Base-by-base conservation (phyloP, 139 green algal genomes). In the Tetradesmus obliquus region DNA sequence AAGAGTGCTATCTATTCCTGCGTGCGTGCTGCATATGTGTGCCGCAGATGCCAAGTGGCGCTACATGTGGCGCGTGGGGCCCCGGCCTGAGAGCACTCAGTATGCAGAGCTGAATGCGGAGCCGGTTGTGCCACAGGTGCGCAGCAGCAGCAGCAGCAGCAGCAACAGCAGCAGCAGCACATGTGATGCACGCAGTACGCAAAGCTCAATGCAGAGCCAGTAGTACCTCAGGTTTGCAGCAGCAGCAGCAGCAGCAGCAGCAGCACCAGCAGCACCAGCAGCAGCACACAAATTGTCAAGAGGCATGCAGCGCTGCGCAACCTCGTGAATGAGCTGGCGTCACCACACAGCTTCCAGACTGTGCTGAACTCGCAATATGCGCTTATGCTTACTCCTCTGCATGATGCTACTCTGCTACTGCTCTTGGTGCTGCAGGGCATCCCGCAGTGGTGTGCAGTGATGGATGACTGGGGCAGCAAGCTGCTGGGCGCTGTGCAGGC, bases 41-140 rank as follows among this genome's bases (percentile, higher is more conserved):
- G 7, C 22, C 12, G 45, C 91, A 94, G 94, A 95, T 85, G 62
- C 92, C 22, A 99, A 99, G 93, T 99, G 97, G 95, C 94, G 98
- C 19, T 99, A 95, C 95, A 96, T 99, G 84, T 98, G 96, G 97
- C 93, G 95, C 9, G 84, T 98, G 57, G 97, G 97, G 0, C 57
- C 92, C 0, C 93, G 97, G 1, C 97, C 97, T 1, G 32, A 51
- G 0, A 0, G 82, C 8, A 98, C 96, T 2, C 45, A 87, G 1
- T 99, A 95, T 53, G 66, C 92, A 24, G 97, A 99, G 91, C 96
- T 99, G 22, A 99, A 99, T 88, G 95, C 98, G 0, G 94, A 94
- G 62, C 96, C 96, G 15, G 95, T 98, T 9, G 60, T 97, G 5
- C 96, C 96, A 2, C 57, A 93, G 90, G 94, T 95, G 76, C 0